phyloP scores from a whole-genome alignment of 1,139 yeast species.

The Debaryomyces subglobosus region DNA sequence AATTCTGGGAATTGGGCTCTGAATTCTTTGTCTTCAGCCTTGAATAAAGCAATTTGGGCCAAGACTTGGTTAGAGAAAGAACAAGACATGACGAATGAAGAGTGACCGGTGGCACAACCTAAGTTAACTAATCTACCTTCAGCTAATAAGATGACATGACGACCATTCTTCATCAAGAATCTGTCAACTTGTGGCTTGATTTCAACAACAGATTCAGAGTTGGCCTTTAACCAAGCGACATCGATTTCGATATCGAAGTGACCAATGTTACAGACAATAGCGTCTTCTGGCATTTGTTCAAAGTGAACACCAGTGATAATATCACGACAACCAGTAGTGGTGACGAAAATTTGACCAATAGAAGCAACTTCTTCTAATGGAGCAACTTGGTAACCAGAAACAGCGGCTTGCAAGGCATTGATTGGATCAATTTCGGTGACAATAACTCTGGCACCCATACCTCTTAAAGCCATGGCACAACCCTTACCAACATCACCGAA shows the following conservation, averaged over 20 bases:
- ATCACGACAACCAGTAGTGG: slow-evolving; percentile 99
- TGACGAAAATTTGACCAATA: slow-evolving; percentile 95
- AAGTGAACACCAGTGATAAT: slow-evolving; percentile 91
- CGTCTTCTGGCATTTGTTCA: slow-evolving; percentile 95
- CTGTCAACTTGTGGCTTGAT: slow-evolving; percentile 99
- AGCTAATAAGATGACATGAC: slow-evolving; percentile 94
- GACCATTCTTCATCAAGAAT: slow-evolving; percentile 86
- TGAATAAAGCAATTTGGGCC: slow-evolving; percentile 98
- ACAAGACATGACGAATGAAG: slow-evolving; percentile 99
- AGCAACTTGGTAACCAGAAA: slow-evolving; percentile 97
- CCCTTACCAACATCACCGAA: slow-evolving; percentile 99
- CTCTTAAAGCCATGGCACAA: slow-evolving; percentile 98
- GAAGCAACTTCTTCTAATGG: slow-evolving; percentile 95
- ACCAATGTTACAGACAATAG: slow-evolving; percentile 99
- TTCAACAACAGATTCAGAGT: slow-evolving; percentile 89
- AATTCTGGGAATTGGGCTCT: slow-evolving; percentile 85
- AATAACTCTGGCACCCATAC: slow-evolving; percentile 99
- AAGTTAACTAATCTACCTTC: slow-evolving; percentile 99
- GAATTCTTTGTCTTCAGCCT: slow-evolving; percentile 82
- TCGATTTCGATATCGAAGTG: slow-evolving; percentile 99
- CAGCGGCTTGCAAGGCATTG: slow-evolving; percentile 99
- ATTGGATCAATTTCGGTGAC: slow-evolving; percentile 98
- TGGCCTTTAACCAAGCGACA: slow-evolving; percentile 95
- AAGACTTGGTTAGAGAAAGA: slow-evolving; percentile 99
- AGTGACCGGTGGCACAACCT: slow-evolving; percentile 99